A percentile compares a stretch with the other conserved stretches of the same genome.
Conservation (phyloP, 331 rosid species). For the Acacia pycnantha region DNA sequence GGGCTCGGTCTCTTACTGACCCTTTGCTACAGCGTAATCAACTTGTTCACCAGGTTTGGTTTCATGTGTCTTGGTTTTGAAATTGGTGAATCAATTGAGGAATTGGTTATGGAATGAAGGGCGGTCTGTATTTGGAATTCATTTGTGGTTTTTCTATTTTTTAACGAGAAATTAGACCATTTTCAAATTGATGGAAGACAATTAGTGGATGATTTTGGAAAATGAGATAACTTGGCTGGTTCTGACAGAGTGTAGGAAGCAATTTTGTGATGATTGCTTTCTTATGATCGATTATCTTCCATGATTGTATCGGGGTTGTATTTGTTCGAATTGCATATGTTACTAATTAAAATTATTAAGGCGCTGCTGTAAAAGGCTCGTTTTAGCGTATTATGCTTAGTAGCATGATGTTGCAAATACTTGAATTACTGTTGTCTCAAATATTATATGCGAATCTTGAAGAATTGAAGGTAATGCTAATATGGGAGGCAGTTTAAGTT, state of each 20-base stretch:
- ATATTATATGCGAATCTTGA: conserved; percentile 15
- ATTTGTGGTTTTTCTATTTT: neutral
- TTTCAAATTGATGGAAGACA: neutral
- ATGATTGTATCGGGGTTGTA: neutral
- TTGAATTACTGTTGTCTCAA: conserved; percentile 1
- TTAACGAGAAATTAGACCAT: neutral
- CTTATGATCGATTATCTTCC: neutral
- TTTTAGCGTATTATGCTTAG: neutral
- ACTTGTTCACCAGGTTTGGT: neutral
- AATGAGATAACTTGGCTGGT: neutral
- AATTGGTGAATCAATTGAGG: neutral
- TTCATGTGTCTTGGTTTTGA: neutral
- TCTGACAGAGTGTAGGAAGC: neutral
- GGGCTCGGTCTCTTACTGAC: conserved; percentile 11
- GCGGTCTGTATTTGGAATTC: neutral
- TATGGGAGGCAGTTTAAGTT: conserved; percentile 1
- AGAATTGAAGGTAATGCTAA: neutral
- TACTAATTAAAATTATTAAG: neutral
- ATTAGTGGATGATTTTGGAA: conserved; percentile 7
- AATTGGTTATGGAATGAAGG: neutral
- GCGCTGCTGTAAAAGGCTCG: neutral
- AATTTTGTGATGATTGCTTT: neutral
- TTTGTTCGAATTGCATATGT: neutral
- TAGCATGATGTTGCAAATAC: neutral
- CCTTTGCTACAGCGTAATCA: conserved; percentile 18